A percentile compares a stretch with the other conserved stretches of the same genome.
These are phyloP conservation scores for Candida schatavii DNA, from an alignment of 805 yeast species.

Conservation along the genomic window DNA sequence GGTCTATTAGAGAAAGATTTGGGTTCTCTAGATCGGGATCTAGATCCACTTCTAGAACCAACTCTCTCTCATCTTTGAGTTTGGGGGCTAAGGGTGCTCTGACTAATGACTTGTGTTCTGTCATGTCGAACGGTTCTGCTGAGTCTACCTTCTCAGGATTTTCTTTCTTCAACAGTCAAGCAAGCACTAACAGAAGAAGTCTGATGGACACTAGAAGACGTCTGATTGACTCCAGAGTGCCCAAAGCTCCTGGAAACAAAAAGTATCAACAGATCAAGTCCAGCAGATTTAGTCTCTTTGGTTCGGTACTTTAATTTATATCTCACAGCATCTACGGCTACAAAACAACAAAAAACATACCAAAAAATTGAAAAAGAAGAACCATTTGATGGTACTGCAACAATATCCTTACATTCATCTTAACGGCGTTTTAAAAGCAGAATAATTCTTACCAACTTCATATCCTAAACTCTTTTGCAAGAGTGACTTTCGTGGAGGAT, in stretches of 20 bases:
- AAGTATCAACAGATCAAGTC: conserved; percentile 4
- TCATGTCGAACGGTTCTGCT: conserved; percentile 14
- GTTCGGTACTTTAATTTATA: not conserved
- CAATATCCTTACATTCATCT: no score
- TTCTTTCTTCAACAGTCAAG: conserved; percentile 17
- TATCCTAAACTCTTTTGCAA: no score
- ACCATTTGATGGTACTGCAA: no score
- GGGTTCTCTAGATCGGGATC: conserved; percentile 5
- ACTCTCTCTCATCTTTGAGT: not conserved
- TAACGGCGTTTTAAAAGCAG: no score
- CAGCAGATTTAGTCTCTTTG: conserved; percentile 3
- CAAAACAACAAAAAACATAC: not conserved
- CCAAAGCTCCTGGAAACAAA: not conserved
- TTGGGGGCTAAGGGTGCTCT: not conserved
- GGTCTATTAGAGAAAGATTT: conserved; percentile 15
- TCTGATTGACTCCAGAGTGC: conserved; percentile 3
- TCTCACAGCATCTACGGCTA: not conserved
- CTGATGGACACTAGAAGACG: conserved; percentile 2
- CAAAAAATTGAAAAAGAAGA: no score
- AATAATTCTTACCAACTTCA: no score
- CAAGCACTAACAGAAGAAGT: conserved; percentile 4
- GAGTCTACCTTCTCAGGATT: conserved; percentile 22
- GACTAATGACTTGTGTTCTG: conserved; percentile 15
- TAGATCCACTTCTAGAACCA: conserved; percentile 5
- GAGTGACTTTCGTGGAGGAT: no score